Conservation (phyloP, 1,139 yeast species). For the Magnusiomyces magnusii region DNA sequence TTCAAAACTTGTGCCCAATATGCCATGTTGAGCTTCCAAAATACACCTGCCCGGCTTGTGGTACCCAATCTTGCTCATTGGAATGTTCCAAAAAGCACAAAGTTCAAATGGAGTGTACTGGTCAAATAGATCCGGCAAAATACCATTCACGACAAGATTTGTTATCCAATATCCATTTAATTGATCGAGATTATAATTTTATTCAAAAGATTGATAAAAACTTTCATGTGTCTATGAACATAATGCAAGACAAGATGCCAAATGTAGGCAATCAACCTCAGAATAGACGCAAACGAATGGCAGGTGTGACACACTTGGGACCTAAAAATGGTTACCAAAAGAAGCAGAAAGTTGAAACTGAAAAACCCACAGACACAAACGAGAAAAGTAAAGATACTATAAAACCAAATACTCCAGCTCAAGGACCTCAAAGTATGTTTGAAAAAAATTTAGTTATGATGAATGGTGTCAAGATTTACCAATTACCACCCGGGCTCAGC, state of each 20-base stretch:
- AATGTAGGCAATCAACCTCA: neutral
- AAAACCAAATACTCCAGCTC: neutral
- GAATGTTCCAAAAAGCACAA: conserved; percentile 70
- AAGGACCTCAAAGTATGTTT: conserved; percentile 34
- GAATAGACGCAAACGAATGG: conserved; percentile 4
- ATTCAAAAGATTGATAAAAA: conserved; percentile 55
- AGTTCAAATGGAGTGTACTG: conserved; percentile 53
- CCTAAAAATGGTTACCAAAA: conserved; percentile 1
- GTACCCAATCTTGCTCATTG: conserved; percentile 56
- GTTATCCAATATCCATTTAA: conserved; percentile 36
- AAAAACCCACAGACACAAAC: neutral
- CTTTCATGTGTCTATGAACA: conserved; percentile 32
- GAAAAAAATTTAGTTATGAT: conserved; percentile 12
- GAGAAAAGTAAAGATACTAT: neutral
- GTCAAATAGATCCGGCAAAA: conserved; percentile 53
- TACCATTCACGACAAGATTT: conserved; percentile 45
- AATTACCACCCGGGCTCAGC: conserved; percentile 70
- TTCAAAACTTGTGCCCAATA: conserved; percentile 16
- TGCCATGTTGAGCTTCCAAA: conserved; percentile 34
- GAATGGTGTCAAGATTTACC: conserved; percentile 46
- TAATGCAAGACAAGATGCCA: conserved; percentile 12
- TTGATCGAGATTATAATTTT: conserved; percentile 82
- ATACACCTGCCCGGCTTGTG: conserved; percentile 85
- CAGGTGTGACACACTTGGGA: neutral
- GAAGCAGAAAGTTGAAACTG: neutral